These are phyloP conservation scores for Russula vinacea DNA, from an alignment of 768 basidiomycete genomes.

Conservation along the genomic window DNA sequence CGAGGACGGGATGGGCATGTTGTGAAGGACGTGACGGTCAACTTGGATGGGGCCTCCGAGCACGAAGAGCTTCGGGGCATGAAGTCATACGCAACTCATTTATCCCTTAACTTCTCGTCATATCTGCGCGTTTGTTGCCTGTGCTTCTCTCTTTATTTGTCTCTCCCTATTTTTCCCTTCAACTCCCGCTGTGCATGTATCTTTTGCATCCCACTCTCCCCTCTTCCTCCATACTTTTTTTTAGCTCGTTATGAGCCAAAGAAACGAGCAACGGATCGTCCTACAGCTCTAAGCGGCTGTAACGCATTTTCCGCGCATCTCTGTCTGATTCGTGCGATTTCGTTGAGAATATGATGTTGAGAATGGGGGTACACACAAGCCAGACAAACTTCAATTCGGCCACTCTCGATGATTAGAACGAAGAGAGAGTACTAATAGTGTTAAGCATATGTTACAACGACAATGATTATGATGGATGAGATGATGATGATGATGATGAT, in stretches of 20 bases:
- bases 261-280: constrained; percentile 14
- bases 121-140: neutral
- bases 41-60: neutral
- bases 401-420: neutral
- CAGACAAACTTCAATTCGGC: neutral
- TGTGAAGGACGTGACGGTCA: constrained; percentile 34
- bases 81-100: constrained; percentile 14
- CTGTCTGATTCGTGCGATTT: neutral
- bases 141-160: constrained; percentile 11
- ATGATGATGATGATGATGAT: neutral
- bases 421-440: neutral
- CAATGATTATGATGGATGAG: neutral
- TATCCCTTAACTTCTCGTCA: constrained; percentile 20
- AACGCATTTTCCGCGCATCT: constrained; percentile 14
- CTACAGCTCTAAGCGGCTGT: constrained; percentile 18
- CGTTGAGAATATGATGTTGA: neutral
- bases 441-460: neutral
- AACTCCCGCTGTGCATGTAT: neutral
- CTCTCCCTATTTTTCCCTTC: neutral
- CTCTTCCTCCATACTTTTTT: neutral
- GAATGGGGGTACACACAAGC: neutral
- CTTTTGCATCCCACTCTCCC: neutral
- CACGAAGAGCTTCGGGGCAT: constrained; percentile 1
- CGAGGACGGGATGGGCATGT: constrained; percentile 74
- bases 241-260: constrained; percentile 16